These are phyloP conservation scores for Trichoderma gracile DNA, from an alignment of 2,329 filamentous ascomycete genomes.

Conservation along the genomic window DNA sequence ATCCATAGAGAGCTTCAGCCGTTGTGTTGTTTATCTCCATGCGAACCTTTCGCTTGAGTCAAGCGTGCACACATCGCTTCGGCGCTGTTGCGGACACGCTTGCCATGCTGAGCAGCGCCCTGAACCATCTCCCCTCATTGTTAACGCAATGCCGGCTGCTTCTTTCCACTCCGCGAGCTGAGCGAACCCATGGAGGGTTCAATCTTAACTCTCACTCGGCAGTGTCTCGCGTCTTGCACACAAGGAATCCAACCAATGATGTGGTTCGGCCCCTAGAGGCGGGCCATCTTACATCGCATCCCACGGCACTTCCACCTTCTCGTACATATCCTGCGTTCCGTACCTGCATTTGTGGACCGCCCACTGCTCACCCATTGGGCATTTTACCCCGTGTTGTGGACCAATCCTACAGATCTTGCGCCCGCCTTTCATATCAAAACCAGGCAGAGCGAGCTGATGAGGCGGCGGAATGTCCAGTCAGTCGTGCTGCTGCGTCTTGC, in stretches of 20 bases:
- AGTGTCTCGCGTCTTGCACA: neutral
- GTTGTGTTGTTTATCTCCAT: neutral
- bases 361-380: slow-evolving; percentile 3
- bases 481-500: too few species aligned
- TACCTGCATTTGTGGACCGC: slow-evolving; percentile 24
- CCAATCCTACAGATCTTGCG: neutral
- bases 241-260: neutral
- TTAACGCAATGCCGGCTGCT: neutral
- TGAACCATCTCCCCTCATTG: neutral
- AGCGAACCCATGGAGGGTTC: too few species aligned
- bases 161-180: neutral
- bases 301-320: neutral
- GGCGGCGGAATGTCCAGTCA: neutral
- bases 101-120: neutral
- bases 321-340: slow-evolving; percentile 12
- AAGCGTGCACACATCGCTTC: neutral
- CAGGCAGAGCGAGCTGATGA: neutral
- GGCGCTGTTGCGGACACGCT: neutral
- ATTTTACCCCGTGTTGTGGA: neutral
- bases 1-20: neutral
- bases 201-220: neutral
- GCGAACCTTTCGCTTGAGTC: neutral
- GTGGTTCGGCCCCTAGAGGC: slow-evolving; percentile 4
- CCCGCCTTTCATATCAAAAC: neutral
- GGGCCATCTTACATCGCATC: slow-evolving; percentile 8